These are phyloP conservation scores for Crithidia brevicula DNA, from an alignment of 208 protist species.

Conservation along the genomic window DNA sequence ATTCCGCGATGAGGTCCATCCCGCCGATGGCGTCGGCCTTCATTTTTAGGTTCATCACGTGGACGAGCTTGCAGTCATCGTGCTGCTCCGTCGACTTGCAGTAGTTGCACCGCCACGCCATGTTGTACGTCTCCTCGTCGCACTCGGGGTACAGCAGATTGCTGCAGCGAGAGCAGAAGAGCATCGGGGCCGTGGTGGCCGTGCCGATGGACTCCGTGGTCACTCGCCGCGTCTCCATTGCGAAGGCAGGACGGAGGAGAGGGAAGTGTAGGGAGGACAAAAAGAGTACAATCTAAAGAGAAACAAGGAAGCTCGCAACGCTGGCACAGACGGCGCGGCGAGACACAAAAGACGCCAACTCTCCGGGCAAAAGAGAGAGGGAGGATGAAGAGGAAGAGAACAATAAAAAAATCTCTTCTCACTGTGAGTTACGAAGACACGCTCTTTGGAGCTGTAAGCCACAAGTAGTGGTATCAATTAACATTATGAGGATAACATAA, in stretches of 20 bases:
- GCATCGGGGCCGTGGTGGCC: slow-evolving; percentile 78
- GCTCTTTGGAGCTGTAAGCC: too few species aligned
- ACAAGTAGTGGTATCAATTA: too few species aligned
- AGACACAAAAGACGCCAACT: too few species aligned
- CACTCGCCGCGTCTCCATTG: slow-evolving; percentile 26
- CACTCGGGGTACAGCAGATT: slow-evolving; percentile 91
- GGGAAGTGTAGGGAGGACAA: too few species aligned
- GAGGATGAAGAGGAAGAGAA: too few species aligned
- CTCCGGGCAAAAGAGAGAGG: too few species aligned
- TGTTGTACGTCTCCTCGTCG: slow-evolving; percentile 45
- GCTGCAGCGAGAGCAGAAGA: slow-evolving; percentile 87
- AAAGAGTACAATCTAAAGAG: not conserved
- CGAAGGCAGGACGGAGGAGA: not conserved
- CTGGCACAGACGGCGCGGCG: too few species aligned
- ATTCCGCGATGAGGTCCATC: slow-evolving; percentile 83
- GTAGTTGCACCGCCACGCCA: slow-evolving; percentile 89
- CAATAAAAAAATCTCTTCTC: too few species aligned
- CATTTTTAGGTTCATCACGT: slow-evolving; percentile 89
- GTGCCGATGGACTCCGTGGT: slow-evolving; percentile 33
- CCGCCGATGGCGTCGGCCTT: slow-evolving; percentile 77
- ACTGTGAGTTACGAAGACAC: too few species aligned
- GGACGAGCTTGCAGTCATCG: slow-evolving; percentile 84
- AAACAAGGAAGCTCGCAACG: slow-evolving; percentile 1
- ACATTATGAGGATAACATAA: too few species aligned
- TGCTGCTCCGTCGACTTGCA: slow-evolving; percentile 81